phyloP scores from a whole-genome alignment of 805 yeast species.

The Starmera quercuum region DNA sequence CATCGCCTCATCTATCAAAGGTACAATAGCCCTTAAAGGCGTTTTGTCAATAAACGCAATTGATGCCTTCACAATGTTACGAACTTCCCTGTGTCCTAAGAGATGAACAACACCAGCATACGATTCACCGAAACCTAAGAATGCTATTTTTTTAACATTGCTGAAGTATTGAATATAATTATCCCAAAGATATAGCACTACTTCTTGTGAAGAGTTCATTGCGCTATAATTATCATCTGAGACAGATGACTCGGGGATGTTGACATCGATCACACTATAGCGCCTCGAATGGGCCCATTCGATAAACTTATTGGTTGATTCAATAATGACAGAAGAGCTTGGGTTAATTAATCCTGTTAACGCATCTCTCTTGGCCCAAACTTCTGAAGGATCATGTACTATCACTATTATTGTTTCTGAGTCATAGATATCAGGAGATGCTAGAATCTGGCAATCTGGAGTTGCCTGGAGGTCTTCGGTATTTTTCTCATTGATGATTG shows the following conservation, averaged over 20 bases:
- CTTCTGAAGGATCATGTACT: slow-evolving; percentile 86
- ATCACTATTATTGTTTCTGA: slow-evolving; percentile 58
- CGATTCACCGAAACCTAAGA: slow-evolving; percentile 87
- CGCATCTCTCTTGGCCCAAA: slow-evolving; percentile 85
- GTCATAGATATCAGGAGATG: slow-evolving; percentile 63
- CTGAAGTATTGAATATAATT: slow-evolving; percentile 72
- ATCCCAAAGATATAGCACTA: slow-evolving; percentile 80
- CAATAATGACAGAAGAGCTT: slow-evolving; percentile 64
- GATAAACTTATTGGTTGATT: slow-evolving; percentile 62
- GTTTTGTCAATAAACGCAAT: slow-evolving; percentile 63
- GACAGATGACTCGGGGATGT: slow-evolving; percentile 49
- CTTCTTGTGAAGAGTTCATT: slow-evolving; percentile 66
- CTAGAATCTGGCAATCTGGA: slow-evolving; percentile 57
- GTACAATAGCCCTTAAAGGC: slow-evolving; percentile 70
- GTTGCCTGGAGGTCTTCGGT: slow-evolving; percentile 29
- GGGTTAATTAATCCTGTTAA: slow-evolving; percentile 71
- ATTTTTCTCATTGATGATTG: slow-evolving; percentile 39
- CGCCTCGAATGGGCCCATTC: slow-evolving; percentile 56
- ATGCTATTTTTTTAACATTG: slow-evolving; percentile 58
- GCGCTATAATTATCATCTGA: slow-evolving; percentile 53
- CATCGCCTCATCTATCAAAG: slow-evolving; percentile 82
- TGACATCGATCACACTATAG: slow-evolving; percentile 79
- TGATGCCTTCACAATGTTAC: slow-evolving; percentile 62
- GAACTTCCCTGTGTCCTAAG: slow-evolving; percentile 70
- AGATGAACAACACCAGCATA: slow-evolving; percentile 82